Conservation (phyloP, 2,329 filamentous ascomycete genomes). For the Cladosporium sp. region DNA sequence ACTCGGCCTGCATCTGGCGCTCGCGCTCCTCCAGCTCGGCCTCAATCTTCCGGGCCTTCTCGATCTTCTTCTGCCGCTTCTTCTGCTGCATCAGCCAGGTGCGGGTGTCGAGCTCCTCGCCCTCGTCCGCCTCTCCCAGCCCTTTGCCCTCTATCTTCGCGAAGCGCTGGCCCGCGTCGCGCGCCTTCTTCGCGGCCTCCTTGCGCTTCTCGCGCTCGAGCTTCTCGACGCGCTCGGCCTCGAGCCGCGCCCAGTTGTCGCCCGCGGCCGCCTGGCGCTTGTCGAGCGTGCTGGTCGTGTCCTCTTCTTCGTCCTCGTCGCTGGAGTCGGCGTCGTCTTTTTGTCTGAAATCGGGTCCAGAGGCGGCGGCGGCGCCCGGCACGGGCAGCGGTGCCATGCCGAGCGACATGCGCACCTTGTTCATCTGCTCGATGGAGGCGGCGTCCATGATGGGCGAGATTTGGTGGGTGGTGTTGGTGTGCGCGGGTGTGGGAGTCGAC, state of each 20-base stretch:
- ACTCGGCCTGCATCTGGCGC: constrained; percentile 63
- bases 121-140: constrained; percentile 67
- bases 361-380: constrained; percentile 54
- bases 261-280: constrained; percentile 66
- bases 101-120: constrained; percentile 62
- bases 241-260: constrained; percentile 66
- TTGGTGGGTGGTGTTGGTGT: constrained; percentile 15
- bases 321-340: constrained; percentile 41
- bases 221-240: constrained; percentile 66
- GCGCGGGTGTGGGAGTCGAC: background rate
- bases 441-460: constrained; percentile 28
- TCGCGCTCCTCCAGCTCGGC: constrained; percentile 70
- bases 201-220: constrained; percentile 71
- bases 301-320: constrained; percentile 51
- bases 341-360: constrained; percentile 50
- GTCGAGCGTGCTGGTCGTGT: constrained; percentile 76
- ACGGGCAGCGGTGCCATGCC: constrained; percentile 86
- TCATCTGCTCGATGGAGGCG: constrained; percentile 84
- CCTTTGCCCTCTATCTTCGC: constrained; percentile 74
- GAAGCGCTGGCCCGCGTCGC: constrained; percentile 73
- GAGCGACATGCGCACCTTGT: constrained; percentile 81
- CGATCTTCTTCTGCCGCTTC: constrained; percentile 89
- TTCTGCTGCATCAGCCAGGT: constrained; percentile 85
- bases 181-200: constrained; percentile 79
- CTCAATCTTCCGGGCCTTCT: constrained; percentile 61